These are phyloP conservation scores for Beauveria sp. DNA, from an alignment of 2,329 filamentous ascomycete genomes.

Conservation along the genomic window DNA sequence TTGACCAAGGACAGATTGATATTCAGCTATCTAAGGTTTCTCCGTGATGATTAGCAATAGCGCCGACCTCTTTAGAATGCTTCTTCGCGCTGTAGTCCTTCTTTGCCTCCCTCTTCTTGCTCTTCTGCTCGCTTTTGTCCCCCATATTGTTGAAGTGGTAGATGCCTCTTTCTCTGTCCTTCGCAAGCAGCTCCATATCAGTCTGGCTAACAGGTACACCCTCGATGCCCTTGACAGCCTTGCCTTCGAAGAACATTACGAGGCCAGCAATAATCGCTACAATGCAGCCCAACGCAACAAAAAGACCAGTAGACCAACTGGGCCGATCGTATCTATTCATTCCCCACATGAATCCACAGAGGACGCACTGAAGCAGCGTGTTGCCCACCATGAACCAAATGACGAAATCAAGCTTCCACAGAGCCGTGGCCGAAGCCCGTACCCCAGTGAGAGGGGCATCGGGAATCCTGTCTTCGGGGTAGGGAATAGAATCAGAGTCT, in stretches of 20 bases:
- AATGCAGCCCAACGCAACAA: constrained; percentile 66
- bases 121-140: constrained; percentile 23
- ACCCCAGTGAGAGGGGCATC: constrained; percentile 62
- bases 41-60: not conserved
- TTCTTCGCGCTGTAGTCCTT: not conserved
- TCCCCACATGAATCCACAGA: constrained; percentile 79
- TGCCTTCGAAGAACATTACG: constrained; percentile 65
- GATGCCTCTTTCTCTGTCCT: constrained; percentile 48
- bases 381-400: constrained; percentile 74
- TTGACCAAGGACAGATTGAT: too few species aligned
- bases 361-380: constrained; percentile 65
- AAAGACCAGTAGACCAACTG: constrained; percentile 70
- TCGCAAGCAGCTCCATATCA: constrained; percentile 42
- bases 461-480: constrained; percentile 55
- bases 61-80: not conserved
- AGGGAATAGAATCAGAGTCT: constrained; percentile 42
- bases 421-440: constrained; percentile 56
- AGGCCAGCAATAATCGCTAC: constrained; percentile 62
- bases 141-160: constrained; percentile 43
- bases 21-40: not conserved
- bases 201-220: constrained; percentile 56
- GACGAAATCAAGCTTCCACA: constrained; percentile 74
- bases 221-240: constrained; percentile 62
- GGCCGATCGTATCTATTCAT: constrained; percentile 67
- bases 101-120: constrained; percentile 4